Conservation (phyloP, 2,329 filamentous ascomycete species). For the Talaromyces sp. region DNA sequence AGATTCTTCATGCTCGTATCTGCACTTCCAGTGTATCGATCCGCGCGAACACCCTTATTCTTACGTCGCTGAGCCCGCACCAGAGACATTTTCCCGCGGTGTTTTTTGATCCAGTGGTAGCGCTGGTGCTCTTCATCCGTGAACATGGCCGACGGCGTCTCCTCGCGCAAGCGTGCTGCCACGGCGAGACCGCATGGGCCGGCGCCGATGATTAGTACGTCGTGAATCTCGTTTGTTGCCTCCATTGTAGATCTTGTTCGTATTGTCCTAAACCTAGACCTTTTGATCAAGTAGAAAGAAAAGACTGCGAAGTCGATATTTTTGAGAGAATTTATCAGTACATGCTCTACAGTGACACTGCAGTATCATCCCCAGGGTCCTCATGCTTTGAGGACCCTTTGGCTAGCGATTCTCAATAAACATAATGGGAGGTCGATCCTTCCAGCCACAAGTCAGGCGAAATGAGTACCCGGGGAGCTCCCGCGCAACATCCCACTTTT, state of each 20-base stretch:
- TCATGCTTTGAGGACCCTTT: background rate
- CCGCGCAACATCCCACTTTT: background rate
- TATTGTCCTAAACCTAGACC: background rate
- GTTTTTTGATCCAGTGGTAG: slow-evolving; percentile 71
- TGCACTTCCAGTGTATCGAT: background rate
- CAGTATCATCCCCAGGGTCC: background rate
- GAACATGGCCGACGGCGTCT: slow-evolving; percentile 71
- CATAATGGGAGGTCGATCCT: background rate
- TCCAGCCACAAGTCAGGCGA: background rate
- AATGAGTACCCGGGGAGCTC: background rate
- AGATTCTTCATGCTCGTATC: background rate
- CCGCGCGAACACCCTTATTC: background rate
- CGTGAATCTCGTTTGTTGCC: slow-evolving; percentile 28
- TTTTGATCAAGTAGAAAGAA: background rate
- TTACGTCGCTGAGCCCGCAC: slow-evolving; percentile 3
- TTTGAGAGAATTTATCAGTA: background rate
- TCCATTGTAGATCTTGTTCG: background rate
- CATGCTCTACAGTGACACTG: background rate
- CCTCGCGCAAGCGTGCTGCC: slow-evolving; percentile 66
- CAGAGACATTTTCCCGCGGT: slow-evolving; percentile 52
- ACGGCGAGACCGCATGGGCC: slow-evolving; percentile 71
- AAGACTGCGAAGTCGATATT: background rate
- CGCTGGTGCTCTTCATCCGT: slow-evolving; percentile 77
- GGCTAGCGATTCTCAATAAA: background rate
- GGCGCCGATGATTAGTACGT: slow-evolving; percentile 68